phyloP scores from a whole-genome alignment of 257 asterid genomes.

The Primulina eburnea region DNA sequence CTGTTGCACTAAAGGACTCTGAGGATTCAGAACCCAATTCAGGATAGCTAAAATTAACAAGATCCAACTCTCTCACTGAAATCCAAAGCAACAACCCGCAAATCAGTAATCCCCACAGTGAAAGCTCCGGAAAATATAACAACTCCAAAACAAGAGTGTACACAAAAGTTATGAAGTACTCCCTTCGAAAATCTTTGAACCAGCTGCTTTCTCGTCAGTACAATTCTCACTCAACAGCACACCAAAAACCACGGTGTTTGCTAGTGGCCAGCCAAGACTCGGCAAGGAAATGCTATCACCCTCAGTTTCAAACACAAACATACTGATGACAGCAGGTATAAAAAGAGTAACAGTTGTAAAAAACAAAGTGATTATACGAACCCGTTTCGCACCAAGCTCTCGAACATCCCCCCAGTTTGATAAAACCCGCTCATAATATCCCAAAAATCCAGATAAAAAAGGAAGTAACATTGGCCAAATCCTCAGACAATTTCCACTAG shows the following conservation, averaged over 20 bases:
- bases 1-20: constrained; percentile 39
- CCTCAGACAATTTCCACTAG: constrained; percentile 66
- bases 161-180: constrained; percentile 66
- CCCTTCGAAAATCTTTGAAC: constrained; percentile 60
- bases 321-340: constrained; percentile 73
- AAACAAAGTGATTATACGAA: constrained; percentile 63
- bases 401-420: constrained; percentile 51
- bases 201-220: constrained; percentile 51
- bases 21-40: constrained; percentile 69
- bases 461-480: constrained; percentile 93
- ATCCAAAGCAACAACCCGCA: constrained; percentile 77
- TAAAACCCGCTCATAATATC: constrained; percentile 63
- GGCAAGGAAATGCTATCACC: constrained; percentile 64
- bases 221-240: constrained; percentile 89
- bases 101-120: constrained; percentile 82
- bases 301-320: constrained; percentile 79
- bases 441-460: constrained; percentile 72
- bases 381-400: constrained; percentile 66
- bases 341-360: constrained; percentile 62
- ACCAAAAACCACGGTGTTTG: constrained; percentile 81
- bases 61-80: constrained; percentile 65
- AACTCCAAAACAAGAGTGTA: constrained; percentile 77
- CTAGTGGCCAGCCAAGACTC: constrained; percentile 80
- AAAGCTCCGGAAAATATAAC: constrained; percentile 76
- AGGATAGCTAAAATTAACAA: constrained; percentile 42